These are phyloP conservation scores for Polysphondylium violaceum DNA, from an alignment of 78 protist genomes.

Conservation along the genomic window DNA sequence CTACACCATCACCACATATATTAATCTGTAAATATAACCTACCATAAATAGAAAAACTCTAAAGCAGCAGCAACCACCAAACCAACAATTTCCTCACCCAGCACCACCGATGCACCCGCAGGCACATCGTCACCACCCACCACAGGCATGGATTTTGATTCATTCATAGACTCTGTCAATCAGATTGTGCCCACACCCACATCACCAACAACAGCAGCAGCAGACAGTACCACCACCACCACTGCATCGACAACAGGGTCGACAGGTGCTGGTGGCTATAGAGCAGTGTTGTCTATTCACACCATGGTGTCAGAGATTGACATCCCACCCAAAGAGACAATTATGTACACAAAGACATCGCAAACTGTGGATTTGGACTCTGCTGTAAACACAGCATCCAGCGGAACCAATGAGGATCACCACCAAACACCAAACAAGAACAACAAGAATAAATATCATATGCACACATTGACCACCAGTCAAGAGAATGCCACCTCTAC, in stretches of 20 bases:
- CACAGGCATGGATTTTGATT: constrained; percentile 21
- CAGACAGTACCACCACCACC: background rate
- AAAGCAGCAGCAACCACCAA: background rate
- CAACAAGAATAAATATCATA: constrained; percentile 15
- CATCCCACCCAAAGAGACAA: constrained; percentile 55
- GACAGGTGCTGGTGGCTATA: background rate
- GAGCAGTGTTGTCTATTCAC: constrained; percentile 35
- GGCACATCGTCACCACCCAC: constrained; percentile 25
- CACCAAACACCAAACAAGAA: constrained; percentile 29
- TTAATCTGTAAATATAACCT: background rate
- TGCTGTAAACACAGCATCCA: background rate
- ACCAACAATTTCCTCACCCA: background rate
- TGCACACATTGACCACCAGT: constrained; percentile 5
- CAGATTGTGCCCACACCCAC: constrained; percentile 51
- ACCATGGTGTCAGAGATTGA: constrained; percentile 45
- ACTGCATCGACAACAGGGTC: background rate
- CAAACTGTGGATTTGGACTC: constrained; percentile 16
- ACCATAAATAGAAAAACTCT: background rate
- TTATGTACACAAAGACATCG: constrained; percentile 42
- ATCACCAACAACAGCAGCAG: background rate
- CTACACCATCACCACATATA: background rate
- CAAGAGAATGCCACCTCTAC: too few relatives aligned
- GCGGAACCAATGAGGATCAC: constrained; percentile 22
- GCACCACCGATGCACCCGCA: constrained; percentile 12
- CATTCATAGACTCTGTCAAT: constrained; percentile 31